phyloP scores from a whole-genome alignment of 1,284 basidiomycete species.

The Ustilago hordei region DNA sequence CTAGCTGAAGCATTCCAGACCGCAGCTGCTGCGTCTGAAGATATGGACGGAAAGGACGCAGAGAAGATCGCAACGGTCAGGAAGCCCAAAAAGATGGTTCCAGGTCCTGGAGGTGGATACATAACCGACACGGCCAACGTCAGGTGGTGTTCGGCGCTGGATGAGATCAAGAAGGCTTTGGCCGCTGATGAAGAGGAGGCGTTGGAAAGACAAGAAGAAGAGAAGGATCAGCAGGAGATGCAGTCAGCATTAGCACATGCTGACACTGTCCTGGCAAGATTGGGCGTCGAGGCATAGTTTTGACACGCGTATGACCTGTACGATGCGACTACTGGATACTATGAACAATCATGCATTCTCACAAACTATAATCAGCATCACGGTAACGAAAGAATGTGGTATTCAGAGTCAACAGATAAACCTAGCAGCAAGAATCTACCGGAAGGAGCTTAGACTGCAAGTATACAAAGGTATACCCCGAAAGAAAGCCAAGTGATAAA shows the following conservation, averaged over 20 bases:
- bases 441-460: constrained; percentile 4
- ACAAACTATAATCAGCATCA: neutral
- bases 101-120: constrained; percentile 55
- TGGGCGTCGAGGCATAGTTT: constrained; percentile 31
- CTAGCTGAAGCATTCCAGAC: constrained; percentile 42
- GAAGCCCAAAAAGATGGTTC: constrained; percentile 56
- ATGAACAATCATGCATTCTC: neutral
- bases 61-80: constrained; percentile 9
- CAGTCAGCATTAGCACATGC: constrained; percentile 22
- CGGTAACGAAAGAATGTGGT: constrained; percentile 4
- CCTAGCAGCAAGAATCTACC: neutral
- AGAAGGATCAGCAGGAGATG: constrained; percentile 20
- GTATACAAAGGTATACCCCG: neutral
- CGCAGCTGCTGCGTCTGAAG: constrained; percentile 6
- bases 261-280: constrained; percentile 28
- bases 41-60: neutral
- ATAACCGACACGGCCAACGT: constrained; percentile 63
- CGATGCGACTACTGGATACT: neutral
- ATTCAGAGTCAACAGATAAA: constrained; percentile 1
- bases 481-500: neutral
- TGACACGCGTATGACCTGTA: neutral
- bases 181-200: constrained; percentile 16
- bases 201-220: constrained; percentile 13
- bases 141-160: constrained; percentile 59
- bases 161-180: constrained; percentile 61